Evolutionary conservation across 73 alveolate genomes (phyloP).

Genomic region (Tetrahymena malaccensis): DNA sequence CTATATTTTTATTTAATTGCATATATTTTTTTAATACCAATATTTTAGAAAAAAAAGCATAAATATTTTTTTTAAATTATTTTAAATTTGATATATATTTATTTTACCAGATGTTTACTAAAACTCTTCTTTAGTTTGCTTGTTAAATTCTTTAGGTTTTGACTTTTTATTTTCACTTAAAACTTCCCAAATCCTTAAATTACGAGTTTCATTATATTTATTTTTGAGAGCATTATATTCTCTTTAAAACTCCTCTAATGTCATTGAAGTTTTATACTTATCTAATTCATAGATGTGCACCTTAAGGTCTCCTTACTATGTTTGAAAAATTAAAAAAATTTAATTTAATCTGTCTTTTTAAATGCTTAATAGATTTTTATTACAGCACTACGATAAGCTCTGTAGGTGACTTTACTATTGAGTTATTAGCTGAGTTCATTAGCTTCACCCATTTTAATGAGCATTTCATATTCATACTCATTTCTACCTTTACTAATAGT

Average conservation of each 20-base stretch:
- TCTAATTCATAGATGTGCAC: conserved; percentile 42
- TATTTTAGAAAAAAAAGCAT: too few relatives aligned
- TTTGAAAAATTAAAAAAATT: neutral
- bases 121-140: neutral
- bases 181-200: conserved; percentile 33
- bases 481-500: conserved; percentile 33
- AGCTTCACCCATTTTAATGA: conserved; percentile 39
- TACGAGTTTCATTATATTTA: conserved; percentile 29
- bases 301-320: conserved; percentile 13
- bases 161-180: conserved; percentile 27
- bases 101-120: neutral
- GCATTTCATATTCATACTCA: conserved; percentile 44
- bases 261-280: conserved; percentile 16
- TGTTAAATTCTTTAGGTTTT: conserved; percentile 15
- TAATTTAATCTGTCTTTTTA: neutral
- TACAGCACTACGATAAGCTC: conserved; percentile 34
- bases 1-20: neutral
- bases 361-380: neutral
- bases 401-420: conserved; percentile 29
- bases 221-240: conserved; percentile 35
- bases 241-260: conserved; percentile 38
- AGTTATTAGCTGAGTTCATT: conserved; percentile 27
- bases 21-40: too few relatives aligned
- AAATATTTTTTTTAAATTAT: too few relatives aligned
- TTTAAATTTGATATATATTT: too few relatives aligned